phyloP scores from a whole-genome alignment of 371 early-diverging fungal genomes.

The Rhizopus delemar region DNA sequence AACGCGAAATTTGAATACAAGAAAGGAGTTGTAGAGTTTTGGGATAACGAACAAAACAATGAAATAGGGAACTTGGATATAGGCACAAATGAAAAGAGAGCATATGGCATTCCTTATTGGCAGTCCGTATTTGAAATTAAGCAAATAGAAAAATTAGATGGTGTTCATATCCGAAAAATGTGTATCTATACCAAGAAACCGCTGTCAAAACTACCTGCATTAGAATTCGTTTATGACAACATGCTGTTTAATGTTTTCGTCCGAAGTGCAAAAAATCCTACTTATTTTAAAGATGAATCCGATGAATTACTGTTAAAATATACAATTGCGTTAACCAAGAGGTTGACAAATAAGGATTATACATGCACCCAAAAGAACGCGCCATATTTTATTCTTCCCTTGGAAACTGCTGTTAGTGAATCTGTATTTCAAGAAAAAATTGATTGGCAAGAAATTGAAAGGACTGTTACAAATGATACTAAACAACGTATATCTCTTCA shows the following conservation, averaged over 20 bases:
- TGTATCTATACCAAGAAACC: constrained; percentile 5
- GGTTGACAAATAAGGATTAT: constrained; percentile 35
- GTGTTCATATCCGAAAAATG: constrained; percentile 1
- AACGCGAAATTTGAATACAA: not conserved
- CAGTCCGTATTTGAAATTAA: not conserved
- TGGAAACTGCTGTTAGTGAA: not conserved
- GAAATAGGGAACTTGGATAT: not conserved
- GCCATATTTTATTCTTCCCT: constrained; percentile 56
- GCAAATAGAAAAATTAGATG: not conserved
- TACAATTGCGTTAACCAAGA: not conserved
- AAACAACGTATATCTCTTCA: no score
- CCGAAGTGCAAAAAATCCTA: no score
- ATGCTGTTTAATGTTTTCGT: not conserved
- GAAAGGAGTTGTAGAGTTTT: not conserved
- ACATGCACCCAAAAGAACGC: constrained; percentile 45
- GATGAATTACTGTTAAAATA: not conserved
- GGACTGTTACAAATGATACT: constrained; percentile 8
- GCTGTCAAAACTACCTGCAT: not conserved
- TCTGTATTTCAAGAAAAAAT: constrained; percentile 22
- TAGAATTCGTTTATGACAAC: not conserved
- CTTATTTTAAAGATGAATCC: not conserved
- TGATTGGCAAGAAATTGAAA: constrained; percentile 59
- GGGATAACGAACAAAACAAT: not conserved
- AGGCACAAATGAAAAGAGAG: not conserved
- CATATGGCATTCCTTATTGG: not conserved